phyloP scores from a whole-genome alignment of 306 rosid species.

The Trifolium pratense region DNA sequence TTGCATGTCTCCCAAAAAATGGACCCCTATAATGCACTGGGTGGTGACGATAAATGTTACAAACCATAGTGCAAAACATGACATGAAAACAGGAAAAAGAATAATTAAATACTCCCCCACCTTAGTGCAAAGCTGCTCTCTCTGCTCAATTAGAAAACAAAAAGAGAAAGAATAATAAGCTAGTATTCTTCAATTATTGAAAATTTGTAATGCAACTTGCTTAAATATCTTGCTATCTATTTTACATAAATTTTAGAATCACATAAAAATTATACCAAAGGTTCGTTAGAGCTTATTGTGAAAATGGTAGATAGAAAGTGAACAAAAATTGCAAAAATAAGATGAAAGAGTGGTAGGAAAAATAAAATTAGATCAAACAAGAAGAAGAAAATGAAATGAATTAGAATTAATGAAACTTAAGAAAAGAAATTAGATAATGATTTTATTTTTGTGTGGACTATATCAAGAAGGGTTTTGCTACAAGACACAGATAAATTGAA shows the following conservation, averaged over 20 bases:
- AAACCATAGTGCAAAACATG: conserved; percentile 25
- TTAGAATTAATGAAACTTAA: too few species aligned
- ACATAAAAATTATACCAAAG: background rate
- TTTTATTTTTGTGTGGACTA: too few species aligned
- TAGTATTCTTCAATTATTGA: conserved; percentile 41
- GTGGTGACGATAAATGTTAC: conserved; percentile 44
- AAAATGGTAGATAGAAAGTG: too few species aligned
- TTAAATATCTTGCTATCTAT: conserved; percentile 18
- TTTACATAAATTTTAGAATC: background rate
- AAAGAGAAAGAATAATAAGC: conserved; percentile 41
- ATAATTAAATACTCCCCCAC: background rate
- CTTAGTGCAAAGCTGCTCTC: conserved; percentile 35
- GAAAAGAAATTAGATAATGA: too few species aligned
- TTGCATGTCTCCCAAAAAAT: conserved; percentile 45
- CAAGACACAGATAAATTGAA: too few species aligned
- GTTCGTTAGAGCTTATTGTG: background rate
- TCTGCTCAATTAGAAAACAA: conserved; percentile 44
- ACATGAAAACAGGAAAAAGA: conserved; percentile 4
- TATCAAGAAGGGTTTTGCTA: too few species aligned
- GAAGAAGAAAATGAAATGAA: too few species aligned
- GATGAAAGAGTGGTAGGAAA: too few species aligned
- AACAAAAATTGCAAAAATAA: too few species aligned
- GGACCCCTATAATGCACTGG: conserved; percentile 52
- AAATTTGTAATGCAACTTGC: conserved; percentile 35
- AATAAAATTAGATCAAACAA: too few species aligned